These are phyloP conservation scores for Basipetospora chlamydospora DNA, from an alignment of 2,329 filamentous ascomycete species.

Conservation along the genomic window DNA sequence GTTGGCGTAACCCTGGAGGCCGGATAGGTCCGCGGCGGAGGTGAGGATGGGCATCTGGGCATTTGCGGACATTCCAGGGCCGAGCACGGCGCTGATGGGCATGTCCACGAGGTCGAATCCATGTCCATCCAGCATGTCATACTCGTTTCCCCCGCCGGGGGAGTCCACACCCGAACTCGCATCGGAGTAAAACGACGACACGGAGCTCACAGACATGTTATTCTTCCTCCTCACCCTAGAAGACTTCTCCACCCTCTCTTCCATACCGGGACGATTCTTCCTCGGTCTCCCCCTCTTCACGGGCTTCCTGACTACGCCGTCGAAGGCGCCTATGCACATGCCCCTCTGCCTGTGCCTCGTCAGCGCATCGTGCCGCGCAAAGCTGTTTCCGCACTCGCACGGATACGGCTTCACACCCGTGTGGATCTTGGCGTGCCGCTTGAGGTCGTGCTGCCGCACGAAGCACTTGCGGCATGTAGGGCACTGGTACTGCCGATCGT, in stretches of 20 bases:
- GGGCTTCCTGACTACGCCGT: conserved; percentile 51
- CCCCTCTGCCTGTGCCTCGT: conserved; percentile 88
- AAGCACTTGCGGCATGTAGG: conserved; percentile 91
- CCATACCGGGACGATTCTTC: conserved; percentile 44
- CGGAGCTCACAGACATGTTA: conserved; percentile 31
- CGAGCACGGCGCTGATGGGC: conserved; percentile 7
- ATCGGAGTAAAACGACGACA: conserved; percentile 37
- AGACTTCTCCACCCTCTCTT: conserved; percentile 38
- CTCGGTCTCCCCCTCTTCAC: conserved; percentile 50
- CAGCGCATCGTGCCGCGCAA: conserved; percentile 87
- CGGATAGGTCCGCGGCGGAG: conserved; percentile 12
- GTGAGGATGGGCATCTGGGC: conserved; percentile 1
- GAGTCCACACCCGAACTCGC: conserved; percentile 37
- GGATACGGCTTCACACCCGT: conserved; percentile 91
- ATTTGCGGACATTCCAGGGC: conserved; percentile 2
- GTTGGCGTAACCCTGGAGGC: conserved; percentile 4
- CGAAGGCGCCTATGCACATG: conserved; percentile 92
- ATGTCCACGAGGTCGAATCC: conserved; percentile 33
- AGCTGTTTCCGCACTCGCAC: conserved; percentile 87
- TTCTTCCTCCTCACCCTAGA: conserved; percentile 41
- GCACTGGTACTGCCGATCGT: conserved; percentile 89
- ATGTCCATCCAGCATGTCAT: conserved; percentile 26
- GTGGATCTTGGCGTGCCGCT: conserved; percentile 94
- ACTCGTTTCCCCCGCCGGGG: conserved; percentile 27
- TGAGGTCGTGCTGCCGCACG: conserved; percentile 91